A percentile compares a stretch with the other conserved stretches of the same genome.
Evolutionary conservation across 192 early-diverging fungal species (phyloP).

Genomic region (Diversispora eburnea): DNA sequence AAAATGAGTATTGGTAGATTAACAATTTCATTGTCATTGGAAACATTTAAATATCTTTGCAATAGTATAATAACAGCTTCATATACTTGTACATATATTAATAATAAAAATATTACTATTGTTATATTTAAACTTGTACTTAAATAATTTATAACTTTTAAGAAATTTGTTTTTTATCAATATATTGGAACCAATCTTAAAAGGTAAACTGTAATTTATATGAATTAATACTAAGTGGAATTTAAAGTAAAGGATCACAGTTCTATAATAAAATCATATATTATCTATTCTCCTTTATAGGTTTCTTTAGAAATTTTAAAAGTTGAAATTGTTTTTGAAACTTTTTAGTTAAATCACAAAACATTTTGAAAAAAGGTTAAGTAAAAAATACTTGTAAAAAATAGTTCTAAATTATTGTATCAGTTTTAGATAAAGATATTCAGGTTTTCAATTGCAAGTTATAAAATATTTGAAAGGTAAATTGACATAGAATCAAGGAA

Average conservation of each 20-base stretch:
- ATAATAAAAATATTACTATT: constrained; percentile 25
- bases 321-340: constrained; percentile 21
- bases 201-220: constrained; percentile 28
- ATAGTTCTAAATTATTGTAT: constrained; percentile 10
- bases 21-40: constrained; percentile 10
- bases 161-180: constrained; percentile 19
- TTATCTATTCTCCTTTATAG: constrained; percentile 13
- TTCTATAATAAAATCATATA: constrained; percentile 14
- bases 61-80: constrained; percentile 3
- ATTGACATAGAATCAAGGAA: constrained; percentile 5
- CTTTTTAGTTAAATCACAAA: constrained; percentile 21
- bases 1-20: constrained; percentile 8
- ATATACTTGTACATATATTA: constrained; percentile 9
- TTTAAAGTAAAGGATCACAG: constrained; percentile 26
- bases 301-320: constrained; percentile 22
- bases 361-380: constrained; percentile 18
- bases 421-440: not conserved
- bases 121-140: constrained; percentile 13
- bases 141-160: not conserved
- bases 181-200: constrained; percentile 24
- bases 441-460: constrained; percentile 16
- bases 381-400: constrained; percentile 25
- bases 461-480: constrained; percentile 23
- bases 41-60: constrained; percentile 2
- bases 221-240: constrained; percentile 19